These are phyloP conservation scores for Psilocybe tampanensis DNA, from an alignment of 768 basidiomycete species.

Conservation along the genomic window DNA sequence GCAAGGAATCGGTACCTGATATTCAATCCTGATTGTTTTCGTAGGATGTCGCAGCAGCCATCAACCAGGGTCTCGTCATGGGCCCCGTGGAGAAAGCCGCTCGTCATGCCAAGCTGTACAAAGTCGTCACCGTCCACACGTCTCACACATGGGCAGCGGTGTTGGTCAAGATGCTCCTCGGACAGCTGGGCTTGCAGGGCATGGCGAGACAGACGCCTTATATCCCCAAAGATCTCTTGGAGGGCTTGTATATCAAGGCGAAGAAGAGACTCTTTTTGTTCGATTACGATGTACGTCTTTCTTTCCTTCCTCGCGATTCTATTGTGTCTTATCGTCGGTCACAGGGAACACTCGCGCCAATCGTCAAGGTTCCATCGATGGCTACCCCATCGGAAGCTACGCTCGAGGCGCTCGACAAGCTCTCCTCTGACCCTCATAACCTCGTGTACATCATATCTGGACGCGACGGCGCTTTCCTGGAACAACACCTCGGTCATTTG, in stretches of 20 bases:
- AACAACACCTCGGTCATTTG: constrained; percentile 88
- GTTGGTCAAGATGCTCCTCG: constrained; percentile 85
- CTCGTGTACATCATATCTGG: constrained; percentile 97
- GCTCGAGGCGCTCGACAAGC: constrained; percentile 68
- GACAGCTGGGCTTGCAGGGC: constrained; percentile 76
- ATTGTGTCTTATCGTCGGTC: no score
- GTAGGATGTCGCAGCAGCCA: constrained; percentile 86
- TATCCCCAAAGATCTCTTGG: constrained; percentile 64
- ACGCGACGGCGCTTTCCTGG: constrained; percentile 90
- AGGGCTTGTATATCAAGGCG: constrained; percentile 63
- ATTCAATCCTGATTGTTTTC: background rate
- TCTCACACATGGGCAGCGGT: constrained; percentile 94
- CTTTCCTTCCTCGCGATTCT: background rate
- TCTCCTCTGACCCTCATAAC: constrained; percentile 84
- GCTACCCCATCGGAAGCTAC: constrained; percentile 80
- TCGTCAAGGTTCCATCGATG: constrained; percentile 91
- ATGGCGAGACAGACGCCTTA: constrained; percentile 85
- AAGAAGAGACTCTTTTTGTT: constrained; percentile 90
- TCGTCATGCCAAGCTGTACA: constrained; percentile 78
- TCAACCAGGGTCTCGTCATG: constrained; percentile 89
- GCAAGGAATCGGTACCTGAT: no score
- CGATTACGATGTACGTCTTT: constrained; percentile 84
- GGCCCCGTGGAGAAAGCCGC: constrained; percentile 67
- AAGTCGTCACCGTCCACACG: constrained; percentile 89
- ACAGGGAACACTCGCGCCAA: constrained; percentile 96